A percentile compares a stretch with the other conserved stretches of the same genome.
These are phyloP conservation scores for Thalassiosira hispida DNA, from an alignment of 352 stramenopile genomes.

Conservation along the genomic window DNA sequence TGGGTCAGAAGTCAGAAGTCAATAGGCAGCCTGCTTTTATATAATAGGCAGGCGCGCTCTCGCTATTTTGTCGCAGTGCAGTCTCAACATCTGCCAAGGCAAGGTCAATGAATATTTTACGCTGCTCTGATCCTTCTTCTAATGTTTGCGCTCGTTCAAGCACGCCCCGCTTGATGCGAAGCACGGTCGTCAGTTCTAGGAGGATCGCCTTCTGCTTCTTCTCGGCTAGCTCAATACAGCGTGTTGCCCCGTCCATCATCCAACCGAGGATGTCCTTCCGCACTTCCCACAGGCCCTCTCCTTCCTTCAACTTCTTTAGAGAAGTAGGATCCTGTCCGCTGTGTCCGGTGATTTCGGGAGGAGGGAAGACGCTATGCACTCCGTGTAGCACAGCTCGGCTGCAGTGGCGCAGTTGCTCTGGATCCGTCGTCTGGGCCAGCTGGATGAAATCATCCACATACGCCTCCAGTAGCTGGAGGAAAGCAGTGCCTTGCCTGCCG, in stretches of 20 bases:
- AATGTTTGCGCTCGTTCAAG: no score
- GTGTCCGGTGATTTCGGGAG: neutral
- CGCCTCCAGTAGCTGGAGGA: slow-evolving; percentile 13
- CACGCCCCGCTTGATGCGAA: neutral
- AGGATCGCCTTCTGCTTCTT: slow-evolving; percentile 3
- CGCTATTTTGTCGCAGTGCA: no score
- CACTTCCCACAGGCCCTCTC: slow-evolving; percentile 2
- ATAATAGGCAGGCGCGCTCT: no score
- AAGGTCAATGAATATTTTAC: no score
- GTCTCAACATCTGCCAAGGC: no score
- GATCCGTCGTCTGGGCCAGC: neutral
- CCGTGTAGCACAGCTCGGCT: slow-evolving; percentile 8
- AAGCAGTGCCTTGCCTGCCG: neutral
- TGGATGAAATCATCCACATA: slow-evolving; percentile 47
- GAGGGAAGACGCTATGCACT: slow-evolving; percentile 26
- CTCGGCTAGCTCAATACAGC: neutral
- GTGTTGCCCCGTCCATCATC: slow-evolving; percentile 10
- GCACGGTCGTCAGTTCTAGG: neutral
- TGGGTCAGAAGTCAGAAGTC: no score
- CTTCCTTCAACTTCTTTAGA: slow-evolving; percentile 9
- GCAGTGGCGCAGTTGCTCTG: slow-evolving; percentile 8
- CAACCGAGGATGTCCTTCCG: slow-evolving; percentile 31
- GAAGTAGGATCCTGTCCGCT: slow-evolving; percentile 5
- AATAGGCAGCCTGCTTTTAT: no score
- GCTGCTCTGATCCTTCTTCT: no score